Evolutionary conservation across 2,329 filamentous ascomycete genomes (phyloP).

Genomic region (Colletotrichum coccodes): DNA sequence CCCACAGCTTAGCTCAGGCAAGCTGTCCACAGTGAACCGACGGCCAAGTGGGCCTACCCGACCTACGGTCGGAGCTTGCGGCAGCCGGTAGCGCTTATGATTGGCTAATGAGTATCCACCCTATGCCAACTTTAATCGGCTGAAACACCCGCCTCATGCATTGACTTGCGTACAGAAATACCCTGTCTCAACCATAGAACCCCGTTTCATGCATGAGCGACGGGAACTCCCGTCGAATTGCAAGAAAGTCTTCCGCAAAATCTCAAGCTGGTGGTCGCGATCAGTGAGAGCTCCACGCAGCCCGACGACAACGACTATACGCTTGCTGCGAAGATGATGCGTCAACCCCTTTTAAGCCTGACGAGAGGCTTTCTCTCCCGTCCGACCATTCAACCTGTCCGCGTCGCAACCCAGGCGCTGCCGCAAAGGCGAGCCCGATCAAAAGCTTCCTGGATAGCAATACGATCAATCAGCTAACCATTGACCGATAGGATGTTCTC

Average conservation of each 20-base stretch:
- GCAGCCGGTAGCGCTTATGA: slow-evolving; percentile 10
- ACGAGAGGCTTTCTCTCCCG: slow-evolving; percentile 3
- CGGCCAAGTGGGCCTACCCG: slow-evolving; percentile 17
- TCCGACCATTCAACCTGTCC: neutral
- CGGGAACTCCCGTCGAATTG: slow-evolving; percentile 19
- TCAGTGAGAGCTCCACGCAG: slow-evolving; percentile 11
- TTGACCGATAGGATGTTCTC: slow-evolving; percentile 53
- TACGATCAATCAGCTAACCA: neutral
- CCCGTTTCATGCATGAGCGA: slow-evolving; percentile 15
- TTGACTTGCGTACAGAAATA: neutral
- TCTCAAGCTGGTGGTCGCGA: slow-evolving; percentile 9
- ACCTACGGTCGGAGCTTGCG: slow-evolving; percentile 18
- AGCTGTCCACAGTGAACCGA: slow-evolving; percentile 31
- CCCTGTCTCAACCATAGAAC: neutral
- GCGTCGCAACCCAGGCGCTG: neutral
- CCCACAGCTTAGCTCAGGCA: slow-evolving; percentile 13
- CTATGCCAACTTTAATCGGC: slow-evolving; percentile 6
- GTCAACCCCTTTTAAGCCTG: slow-evolving; percentile 25
- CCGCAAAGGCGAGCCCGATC: slow-evolving; percentile 14
- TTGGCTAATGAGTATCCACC: slow-evolving; percentile 10
- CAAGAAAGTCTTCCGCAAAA: slow-evolving; percentile 28
- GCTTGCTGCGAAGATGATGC: slow-evolving; percentile 30
- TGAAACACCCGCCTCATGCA: slow-evolving; percentile 23
- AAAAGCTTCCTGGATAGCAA: neutral
- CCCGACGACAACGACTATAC: neutral